Evolutionary conservation across 148 eudicot species (phyloP).

Genomic region (Vaccinium darrowii): DNA sequence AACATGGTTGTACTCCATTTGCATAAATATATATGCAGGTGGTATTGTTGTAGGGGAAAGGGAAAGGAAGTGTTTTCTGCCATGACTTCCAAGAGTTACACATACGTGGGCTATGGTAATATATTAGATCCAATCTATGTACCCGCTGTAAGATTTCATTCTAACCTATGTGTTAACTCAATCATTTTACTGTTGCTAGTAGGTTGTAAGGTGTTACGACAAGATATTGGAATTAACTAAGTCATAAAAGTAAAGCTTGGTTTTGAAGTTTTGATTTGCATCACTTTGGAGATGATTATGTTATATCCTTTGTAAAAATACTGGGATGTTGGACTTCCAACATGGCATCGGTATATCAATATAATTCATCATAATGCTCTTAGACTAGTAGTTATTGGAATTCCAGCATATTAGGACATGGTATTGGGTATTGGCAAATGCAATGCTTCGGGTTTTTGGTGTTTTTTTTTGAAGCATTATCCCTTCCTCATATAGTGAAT

Average conservation of each 20-base stretch:
- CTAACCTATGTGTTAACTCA: neutral
- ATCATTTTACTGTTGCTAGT: neutral
- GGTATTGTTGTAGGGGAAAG: neutral
- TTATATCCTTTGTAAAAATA: neutral
- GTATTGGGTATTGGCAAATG: neutral
- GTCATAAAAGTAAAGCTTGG: neutral
- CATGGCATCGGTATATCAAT: neutral
- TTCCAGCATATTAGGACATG: neutral
- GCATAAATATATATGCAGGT: neutral
- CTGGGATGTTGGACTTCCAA: neutral
- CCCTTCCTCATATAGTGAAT: neutral
- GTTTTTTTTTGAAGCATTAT: neutral
- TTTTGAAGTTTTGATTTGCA: neutral
- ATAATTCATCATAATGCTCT: neutral
- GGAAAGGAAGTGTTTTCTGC: slow-evolving; percentile 6
- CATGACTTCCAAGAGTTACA: neutral
- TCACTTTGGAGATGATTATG: neutral
- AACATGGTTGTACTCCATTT: neutral
- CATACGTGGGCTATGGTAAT: neutral
- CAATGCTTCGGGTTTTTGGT: neutral
- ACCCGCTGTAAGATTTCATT: neutral
- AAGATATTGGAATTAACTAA: neutral
- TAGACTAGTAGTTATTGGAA: neutral
- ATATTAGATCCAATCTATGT: neutral
- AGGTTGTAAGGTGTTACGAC: neutral